Base-by-base conservation (phyloP, 176 grass and related monocot species). In the Bothriochloa decipiens region DNA sequence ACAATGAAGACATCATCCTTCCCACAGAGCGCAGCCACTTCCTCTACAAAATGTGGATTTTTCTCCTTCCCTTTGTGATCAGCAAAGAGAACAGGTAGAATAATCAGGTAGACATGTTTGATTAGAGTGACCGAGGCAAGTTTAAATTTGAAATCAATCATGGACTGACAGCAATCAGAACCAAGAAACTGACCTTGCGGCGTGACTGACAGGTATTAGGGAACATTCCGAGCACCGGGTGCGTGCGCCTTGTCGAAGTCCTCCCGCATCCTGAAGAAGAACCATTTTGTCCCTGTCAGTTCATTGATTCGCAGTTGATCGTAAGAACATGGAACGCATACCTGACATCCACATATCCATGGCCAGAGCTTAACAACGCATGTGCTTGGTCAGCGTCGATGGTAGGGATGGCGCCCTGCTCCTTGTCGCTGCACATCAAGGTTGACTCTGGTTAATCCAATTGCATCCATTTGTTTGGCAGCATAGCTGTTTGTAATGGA, bases 1-100 rank as follows among this genome's bases (percentile, higher is more conserved):
- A 88, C 81, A 42, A 88, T 84, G 8, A 88, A 73, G 68, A 17
- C 15, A 7, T 47, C 81, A 13, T 88, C 68, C 47, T 84, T 88
- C 23, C 46, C 61, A 39, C 9, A 68, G 10, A 88, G 33, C 3
- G 58, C 47, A 27, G 87, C 68, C 20, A 88, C 87, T 84, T 88
- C 60, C 17, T 89, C 82, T 16, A 61, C 37, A 29, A 89, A 89
- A 26, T 0, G 37, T 37, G 87, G 82, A 0, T 80, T 89, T 70
- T 84, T 84, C 82, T 89, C 82, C 69, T 74, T 84, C 87, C 61
- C 82, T n/a, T 89, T 45, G 0, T 6, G 8, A 40, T n/a, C 18
- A 43, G 3, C 15, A 57, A 40, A 65, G 12, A 67, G 13, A 80
- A 22, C 70, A 32, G 10, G 26, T 18, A 11, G 16, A 70, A 50